Evolutionary conservation across 192 early-diverging fungal genomes (phyloP), one percentile per base, ranked within the genome.

Genomic region (Podila horticola): DNA sequence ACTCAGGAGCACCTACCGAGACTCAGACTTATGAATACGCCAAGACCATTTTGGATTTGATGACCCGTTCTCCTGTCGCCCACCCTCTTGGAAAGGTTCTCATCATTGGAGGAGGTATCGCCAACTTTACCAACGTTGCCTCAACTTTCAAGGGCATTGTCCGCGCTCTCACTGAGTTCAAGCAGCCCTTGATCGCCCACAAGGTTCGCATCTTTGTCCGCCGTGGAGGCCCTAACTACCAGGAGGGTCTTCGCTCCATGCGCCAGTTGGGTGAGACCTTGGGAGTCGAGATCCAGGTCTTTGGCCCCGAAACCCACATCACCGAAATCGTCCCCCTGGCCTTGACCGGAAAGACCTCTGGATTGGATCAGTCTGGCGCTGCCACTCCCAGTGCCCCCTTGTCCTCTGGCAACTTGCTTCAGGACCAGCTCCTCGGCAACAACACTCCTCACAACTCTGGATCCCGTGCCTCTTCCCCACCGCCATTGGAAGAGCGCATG

Each of bases 121-220:
- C 98, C 85, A 99, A 99, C 92, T 99, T 99, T 71, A 99, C 98
- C 85, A 99, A 99, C 85, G 98, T 99, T 51, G 95, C 96, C 12
- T 91, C 97, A 45, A 99, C 98, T 17, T 99, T 99, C 93, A 99
- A 99, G 94, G 98, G 98, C 74, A 94, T 99, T 82, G 95, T 97
- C 73, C 93, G 94, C 57, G 97, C 98, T 45, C 88, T 99, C 63
- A 91, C 90, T 62, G 97, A 97, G 83, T 99, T 92, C 91, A 93
- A 95, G 86, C 93, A 94, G 86, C 85, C 88, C 36, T 86, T 99
- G 67, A 95, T 94, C 69, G 85, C 83, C 69, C 96, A 96, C 87
- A 92, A 94, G 62, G 95, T 97, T 58, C 94, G 93, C 84, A 94
- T 99, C 72, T 98, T 93, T 87, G 95, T 98, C 69, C 95, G 98